Evolutionary conservation across 2,329 filamentous ascomycete genomes (phyloP).

Genomic region (Xylaria sp.): DNA sequence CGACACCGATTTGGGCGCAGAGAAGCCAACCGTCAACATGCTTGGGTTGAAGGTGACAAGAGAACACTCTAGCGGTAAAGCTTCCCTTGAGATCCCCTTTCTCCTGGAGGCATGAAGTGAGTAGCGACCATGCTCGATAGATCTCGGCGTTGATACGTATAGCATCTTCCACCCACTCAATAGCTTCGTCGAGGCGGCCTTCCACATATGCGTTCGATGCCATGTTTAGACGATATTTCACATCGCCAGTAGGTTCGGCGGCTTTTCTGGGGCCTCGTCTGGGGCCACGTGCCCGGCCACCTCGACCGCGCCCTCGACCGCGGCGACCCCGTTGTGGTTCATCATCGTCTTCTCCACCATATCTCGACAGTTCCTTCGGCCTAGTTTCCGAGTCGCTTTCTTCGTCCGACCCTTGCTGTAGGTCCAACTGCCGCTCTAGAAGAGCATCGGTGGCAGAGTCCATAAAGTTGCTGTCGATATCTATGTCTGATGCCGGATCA

Average conservation of each 20-base stretch:
- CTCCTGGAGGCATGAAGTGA: conserved; percentile 70
- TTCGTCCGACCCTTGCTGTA: conserved; percentile 33
- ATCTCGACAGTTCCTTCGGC: conserved; percentile 5
- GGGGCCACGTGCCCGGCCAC: conserved; percentile 34
- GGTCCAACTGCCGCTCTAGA: conserved; percentile 41
- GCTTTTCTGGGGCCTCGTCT: conserved; percentile 65
- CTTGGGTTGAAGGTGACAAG: conserved; percentile 70
- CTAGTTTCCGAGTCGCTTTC: conserved; percentile 30
- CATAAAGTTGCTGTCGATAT: conserved; percentile 29
- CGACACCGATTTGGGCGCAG: conserved; percentile 66
- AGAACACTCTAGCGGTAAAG: conserved; percentile 68
- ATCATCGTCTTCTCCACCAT: conserved; percentile 22
- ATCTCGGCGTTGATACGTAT: conserved; percentile 76
- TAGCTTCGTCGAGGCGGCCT: conserved; percentile 67
- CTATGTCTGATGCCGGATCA: conserved; percentile 7
- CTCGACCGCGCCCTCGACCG: conserved; percentile 30
- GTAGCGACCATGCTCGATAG: conserved; percentile 70
- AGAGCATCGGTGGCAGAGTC: conserved; percentile 43
- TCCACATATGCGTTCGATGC: conserved; percentile 75
- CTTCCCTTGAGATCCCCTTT: conserved; percentile 66
- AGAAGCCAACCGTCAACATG: conserved; percentile 68
- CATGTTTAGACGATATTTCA: conserved; percentile 72
- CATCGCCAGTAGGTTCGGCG: conserved; percentile 75
- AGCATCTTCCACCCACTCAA: conserved; percentile 68
- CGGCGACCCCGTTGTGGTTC: conserved; percentile 24